These are phyloP conservation scores for Sphaerostilbella broomeana DNA, from an alignment of 2,329 filamentous ascomycete genomes.

Conservation along the genomic window DNA sequence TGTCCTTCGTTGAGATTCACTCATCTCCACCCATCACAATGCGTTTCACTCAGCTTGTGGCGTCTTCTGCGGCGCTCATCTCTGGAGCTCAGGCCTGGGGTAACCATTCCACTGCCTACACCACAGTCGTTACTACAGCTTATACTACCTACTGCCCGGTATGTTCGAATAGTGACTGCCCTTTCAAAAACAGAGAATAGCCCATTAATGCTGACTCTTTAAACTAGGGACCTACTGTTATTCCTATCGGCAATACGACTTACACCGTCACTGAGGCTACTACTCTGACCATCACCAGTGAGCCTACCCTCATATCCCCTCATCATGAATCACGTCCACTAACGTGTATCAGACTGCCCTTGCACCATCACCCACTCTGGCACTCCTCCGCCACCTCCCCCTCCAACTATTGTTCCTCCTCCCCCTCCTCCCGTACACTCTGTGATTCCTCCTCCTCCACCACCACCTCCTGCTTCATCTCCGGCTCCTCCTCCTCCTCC, in stretches of 20 bases:
- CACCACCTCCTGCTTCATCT: slow-evolving; percentile 11
- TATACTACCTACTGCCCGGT: slow-evolving; percentile 40
- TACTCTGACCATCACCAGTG: slow-evolving; percentile 40
- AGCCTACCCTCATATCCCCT: slow-evolving; percentile 16
- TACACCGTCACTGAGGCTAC: slow-evolving; percentile 37
- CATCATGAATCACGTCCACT: slow-evolving; percentile 15
- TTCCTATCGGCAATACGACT: slow-evolving; percentile 35
- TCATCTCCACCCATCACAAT: slow-evolving; percentile 23
- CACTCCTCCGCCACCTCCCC: slow-evolving; percentile 10
- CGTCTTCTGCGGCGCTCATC: slow-evolving; percentile 28
- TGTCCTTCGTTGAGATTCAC: slow-evolving; percentile 12
- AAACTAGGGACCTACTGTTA: slow-evolving; percentile 24
- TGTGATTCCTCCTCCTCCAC: slow-evolving; percentile 5
- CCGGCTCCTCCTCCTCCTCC: slow-evolving; percentile 9
- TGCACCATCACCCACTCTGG: slow-evolving; percentile 34
- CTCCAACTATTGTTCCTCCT: not conserved
- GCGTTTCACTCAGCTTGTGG: slow-evolving; percentile 29
- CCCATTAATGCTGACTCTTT: slow-evolving; percentile 1
- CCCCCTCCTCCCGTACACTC: slow-evolving; percentile 7
- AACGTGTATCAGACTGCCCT: slow-evolving; percentile 37
- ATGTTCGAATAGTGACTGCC: slow-evolving; percentile 16
- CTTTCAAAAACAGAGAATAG: not conserved
- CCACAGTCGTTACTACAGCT: slow-evolving; percentile 32
- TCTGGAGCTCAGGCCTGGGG: slow-evolving; percentile 23
- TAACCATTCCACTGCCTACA: slow-evolving; percentile 20